Evolutionary conservation across 2,329 filamentous ascomycete species (phyloP).

Genomic region (Cladosporium oxysporum): DNA sequence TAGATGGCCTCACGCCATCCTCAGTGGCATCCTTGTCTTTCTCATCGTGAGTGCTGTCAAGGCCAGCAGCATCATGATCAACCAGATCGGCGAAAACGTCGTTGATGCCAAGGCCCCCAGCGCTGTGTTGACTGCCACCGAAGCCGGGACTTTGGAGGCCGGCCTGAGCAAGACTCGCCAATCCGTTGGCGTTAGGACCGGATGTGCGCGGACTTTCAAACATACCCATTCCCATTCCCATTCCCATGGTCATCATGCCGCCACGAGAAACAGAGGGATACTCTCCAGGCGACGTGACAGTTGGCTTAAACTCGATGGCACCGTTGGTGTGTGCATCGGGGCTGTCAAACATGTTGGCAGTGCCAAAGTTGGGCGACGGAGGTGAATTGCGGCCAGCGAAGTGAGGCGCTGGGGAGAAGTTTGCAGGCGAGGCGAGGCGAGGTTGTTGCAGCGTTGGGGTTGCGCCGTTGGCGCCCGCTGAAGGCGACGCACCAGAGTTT

Average conservation of each 20-base stretch:
- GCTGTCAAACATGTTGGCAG: slow-evolving; percentile 33
- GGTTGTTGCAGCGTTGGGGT: slow-evolving; percentile 22
- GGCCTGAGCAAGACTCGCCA: slow-evolving; percentile 26
- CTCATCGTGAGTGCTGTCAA: slow-evolving; percentile 28
- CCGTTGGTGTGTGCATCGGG: slow-evolving; percentile 20
- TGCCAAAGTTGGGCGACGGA: slow-evolving; percentile 30
- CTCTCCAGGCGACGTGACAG: slow-evolving; percentile 20
- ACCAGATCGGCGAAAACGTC: slow-evolving; percentile 40
- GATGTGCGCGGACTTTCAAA: slow-evolving; percentile 36
- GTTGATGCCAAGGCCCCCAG: slow-evolving; percentile 34
- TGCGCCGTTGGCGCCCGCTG: background rate
- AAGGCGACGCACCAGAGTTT: slow-evolving; percentile 22
- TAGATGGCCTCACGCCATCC: background rate
- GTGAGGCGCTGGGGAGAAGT: slow-evolving; percentile 26
- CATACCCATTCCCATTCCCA: slow-evolving; percentile 29
- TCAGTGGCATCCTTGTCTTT: background rate
- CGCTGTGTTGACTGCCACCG: slow-evolving; percentile 35
- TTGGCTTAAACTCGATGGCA: slow-evolving; percentile 13
- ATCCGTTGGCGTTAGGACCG: slow-evolving; percentile 17
- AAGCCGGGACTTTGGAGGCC: slow-evolving; percentile 36
- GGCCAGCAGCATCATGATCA: slow-evolving; percentile 31
- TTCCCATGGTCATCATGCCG: slow-evolving; percentile 16
- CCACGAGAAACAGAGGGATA: slow-evolving; percentile 19
- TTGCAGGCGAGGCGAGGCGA: slow-evolving; percentile 32
- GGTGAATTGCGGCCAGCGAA: slow-evolving; percentile 24